These are phyloP conservation scores for Dactylella cylindrospora DNA, from an alignment of 2,329 filamentous ascomycete species.

Conservation along the genomic window DNA sequence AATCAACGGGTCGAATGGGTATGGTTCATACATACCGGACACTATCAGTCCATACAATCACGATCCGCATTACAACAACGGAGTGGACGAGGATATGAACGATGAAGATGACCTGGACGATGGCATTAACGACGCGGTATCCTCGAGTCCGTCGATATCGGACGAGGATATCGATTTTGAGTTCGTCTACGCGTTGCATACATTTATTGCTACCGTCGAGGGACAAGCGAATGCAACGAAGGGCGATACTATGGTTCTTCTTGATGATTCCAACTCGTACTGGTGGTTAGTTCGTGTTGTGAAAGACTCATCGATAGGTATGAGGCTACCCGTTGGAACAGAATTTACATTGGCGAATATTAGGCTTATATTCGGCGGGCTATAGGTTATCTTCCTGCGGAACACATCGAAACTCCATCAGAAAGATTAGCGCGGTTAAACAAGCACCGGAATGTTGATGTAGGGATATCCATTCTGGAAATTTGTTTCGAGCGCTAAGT, in stretches of 20 bases:
- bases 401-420: conserved; percentile 97
- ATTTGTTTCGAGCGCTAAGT: neutral
- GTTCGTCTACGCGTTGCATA: conserved; percentile 97
- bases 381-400: conserved; percentile 87
- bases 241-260: conserved; percentile 95
- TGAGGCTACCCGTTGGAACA: conserved; percentile 46
- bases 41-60: conserved; percentile 52
- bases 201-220: conserved; percentile 95
- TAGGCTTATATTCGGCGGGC: conserved; percentile 5
- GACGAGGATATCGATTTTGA: conserved; percentile 99
- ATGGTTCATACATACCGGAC: conserved; percentile 54
- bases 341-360: conserved; percentile 2
- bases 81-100: conserved; percentile 59
- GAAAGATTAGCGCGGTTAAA: conserved; percentile 90
- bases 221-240: conserved; percentile 98
- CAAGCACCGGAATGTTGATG: conserved; percentile 97
- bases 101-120: conserved; percentile 77
- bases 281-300: conserved; percentile 99
- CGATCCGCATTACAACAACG: conserved; percentile 62
- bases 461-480: conserved; percentile 56
- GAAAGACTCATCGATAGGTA: conserved; percentile 92
- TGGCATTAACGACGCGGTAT: conserved; percentile 98
- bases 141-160: conserved; percentile 78
- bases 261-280: conserved; percentile 98
- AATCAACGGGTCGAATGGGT: conserved; percentile 65